Percentiles rank a stretch among this genome's conserved stretches.
These are phyloP conservation scores for Kwoniella pini DNA, from an alignment of 768 basidiomycete species.

Conservation along the genomic window DNA sequence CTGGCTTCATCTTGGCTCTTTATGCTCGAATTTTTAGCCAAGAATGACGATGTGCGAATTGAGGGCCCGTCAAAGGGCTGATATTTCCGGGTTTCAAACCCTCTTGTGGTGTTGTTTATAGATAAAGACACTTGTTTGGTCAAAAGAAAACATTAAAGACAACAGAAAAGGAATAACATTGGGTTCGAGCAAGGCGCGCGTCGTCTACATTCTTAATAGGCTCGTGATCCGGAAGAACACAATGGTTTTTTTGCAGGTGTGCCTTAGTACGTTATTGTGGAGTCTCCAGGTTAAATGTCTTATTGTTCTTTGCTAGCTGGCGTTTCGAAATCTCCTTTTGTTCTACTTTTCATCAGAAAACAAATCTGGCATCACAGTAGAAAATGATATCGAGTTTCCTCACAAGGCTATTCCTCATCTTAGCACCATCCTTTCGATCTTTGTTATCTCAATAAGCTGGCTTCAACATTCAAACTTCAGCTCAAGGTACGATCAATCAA, in stretches of 20 bases:
- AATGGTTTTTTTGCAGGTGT: too few relatives aligned
- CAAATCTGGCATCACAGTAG: too few relatives aligned
- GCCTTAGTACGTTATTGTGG: background rate
- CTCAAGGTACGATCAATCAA: background rate
- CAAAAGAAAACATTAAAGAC: background rate
- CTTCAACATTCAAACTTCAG: too few relatives aligned
- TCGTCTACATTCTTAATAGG: background rate
- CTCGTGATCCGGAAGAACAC: background rate
- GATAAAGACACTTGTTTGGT: background rate
- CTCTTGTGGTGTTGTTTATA: background rate
- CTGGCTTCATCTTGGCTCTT: conserved; percentile 12
- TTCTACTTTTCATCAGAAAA: conserved; percentile 2
- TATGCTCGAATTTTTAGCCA: background rate
- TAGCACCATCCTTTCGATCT: too few relatives aligned
- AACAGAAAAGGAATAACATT: conserved; percentile 16
- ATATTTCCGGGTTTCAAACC: background rate
- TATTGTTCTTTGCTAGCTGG: background rate
- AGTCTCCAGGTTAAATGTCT: background rate
- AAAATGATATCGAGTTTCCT: too few relatives aligned
- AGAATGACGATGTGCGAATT: background rate
- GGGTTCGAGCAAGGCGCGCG: conserved; percentile 4
- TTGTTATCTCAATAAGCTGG: too few relatives aligned
- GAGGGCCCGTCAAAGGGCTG: background rate
- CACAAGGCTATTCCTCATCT: too few relatives aligned
- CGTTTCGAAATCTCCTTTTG: conserved; percentile 5